phyloP scores from a whole-genome alignment of 176 grass and related monocot species.

The Leersia perrieri region DNA sequence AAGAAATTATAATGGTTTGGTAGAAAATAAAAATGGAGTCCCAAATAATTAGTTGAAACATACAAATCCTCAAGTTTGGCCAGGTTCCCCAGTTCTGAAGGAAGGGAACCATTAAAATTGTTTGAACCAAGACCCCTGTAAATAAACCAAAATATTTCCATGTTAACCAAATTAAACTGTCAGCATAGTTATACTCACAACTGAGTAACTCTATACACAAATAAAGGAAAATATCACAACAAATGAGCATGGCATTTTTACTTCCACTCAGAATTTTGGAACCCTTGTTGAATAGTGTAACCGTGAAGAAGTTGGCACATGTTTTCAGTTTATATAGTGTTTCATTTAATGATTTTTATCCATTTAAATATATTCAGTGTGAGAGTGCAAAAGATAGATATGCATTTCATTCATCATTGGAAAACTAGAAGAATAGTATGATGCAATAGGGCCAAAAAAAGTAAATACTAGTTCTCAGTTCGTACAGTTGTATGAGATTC shows the following conservation, averaged over 20 bases:
- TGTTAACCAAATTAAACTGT: too few relatives aligned
- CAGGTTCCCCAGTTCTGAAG: conserved; percentile 63
- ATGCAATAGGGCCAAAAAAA: not conserved
- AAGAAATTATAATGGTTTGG: not conserved
- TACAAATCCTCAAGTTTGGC: conserved; percentile 55
- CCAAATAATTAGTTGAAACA: not conserved
- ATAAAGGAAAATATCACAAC: not conserved
- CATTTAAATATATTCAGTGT: not conserved
- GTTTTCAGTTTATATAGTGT: not conserved
- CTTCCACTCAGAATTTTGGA: not conserved
- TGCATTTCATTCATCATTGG: not conserved
- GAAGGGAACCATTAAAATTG: conserved; percentile 71
- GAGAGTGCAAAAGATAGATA: not conserved
- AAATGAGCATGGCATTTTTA: not conserved
- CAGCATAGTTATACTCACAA: too few relatives aligned
- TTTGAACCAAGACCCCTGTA: conserved; percentile 57
- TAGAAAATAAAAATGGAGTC: not conserved
- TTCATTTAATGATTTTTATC: not conserved
- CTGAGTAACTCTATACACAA: not conserved
- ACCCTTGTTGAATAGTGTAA: not conserved
- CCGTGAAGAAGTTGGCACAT: not conserved
- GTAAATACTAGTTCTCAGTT: too few relatives aligned
- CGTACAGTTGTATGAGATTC: conserved; percentile 52
- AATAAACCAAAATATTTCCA: conserved; percentile 8
- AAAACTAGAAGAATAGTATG: not conserved